Conservation (phyloP, 257 asterid genomes). For the Apocynum venetum region DNA sequence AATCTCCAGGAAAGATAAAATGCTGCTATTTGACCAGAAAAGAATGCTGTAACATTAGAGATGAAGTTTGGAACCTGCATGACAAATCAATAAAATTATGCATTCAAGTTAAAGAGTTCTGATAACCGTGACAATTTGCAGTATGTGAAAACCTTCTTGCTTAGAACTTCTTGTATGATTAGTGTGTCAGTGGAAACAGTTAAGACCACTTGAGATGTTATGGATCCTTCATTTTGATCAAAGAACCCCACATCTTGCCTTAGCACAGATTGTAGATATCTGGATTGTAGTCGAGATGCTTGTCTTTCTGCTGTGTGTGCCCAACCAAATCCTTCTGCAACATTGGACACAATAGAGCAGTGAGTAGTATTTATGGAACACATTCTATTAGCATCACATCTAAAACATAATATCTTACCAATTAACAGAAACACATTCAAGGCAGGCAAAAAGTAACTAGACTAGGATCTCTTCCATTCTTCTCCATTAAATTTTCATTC, state of each 20-base stretch:
- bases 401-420: neutral
- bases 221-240: conserved; percentile 8
- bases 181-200: conserved; percentile 17
- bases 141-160: conserved; percentile 2
- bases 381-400: neutral
- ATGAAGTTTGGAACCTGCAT: conserved; percentile 25
- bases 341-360: neutral
- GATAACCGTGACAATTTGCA: neutral
- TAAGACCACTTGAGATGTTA: conserved; percentile 20
- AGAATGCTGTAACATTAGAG: conserved; percentile 11
- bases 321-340: conserved; percentile 23
- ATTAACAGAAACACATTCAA: neutral
- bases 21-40: conserved; percentile 15
- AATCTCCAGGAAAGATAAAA: conserved; percentile 20
- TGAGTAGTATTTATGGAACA: neutral
- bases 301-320: conserved; percentile 23
- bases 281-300: conserved; percentile 15
- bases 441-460: neutral
- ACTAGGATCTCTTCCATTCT: neutral
- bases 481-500: neutral
- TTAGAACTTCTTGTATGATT: conserved; percentile 18
- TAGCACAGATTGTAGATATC: conserved; percentile 19
- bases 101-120: neutral
- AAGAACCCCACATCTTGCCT: conserved; percentile 20
- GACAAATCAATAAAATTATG: neutral